A percentile compares a stretch with the other conserved stretches of the same genome.
These are phyloP conservation scores for Malassezia sympodialis DNA, from an alignment of 1,284 basidiomycete species.

Conservation along the genomic window DNA sequence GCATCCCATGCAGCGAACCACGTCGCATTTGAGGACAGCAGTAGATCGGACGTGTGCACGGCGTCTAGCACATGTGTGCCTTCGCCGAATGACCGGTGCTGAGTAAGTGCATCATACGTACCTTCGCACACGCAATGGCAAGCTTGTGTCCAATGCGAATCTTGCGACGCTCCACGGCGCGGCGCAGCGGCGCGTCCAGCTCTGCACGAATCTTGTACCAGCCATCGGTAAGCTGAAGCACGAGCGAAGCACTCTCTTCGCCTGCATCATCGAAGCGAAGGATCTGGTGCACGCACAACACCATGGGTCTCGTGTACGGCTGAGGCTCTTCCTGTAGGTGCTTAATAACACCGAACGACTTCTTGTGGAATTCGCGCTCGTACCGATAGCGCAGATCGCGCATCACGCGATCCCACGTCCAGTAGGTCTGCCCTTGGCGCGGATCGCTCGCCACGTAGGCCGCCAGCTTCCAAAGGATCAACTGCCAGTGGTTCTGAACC, in stretches of 20 bases:
- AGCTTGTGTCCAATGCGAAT: constrained; percentile 74
- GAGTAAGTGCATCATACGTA: constrained; percentile 48
- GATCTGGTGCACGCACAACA: constrained; percentile 71
- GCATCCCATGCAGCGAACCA: constrained; percentile 77
- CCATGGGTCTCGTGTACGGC: constrained; percentile 63
- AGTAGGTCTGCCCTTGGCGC: constrained; percentile 12
- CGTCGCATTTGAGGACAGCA: constrained; percentile 71
- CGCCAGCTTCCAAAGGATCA: constrained; percentile 81
- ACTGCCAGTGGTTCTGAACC: constrained; percentile 81
- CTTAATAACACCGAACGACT: constrained; percentile 68
- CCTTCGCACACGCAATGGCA: constrained; percentile 66
- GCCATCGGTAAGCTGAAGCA: constrained; percentile 80
- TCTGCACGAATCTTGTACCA: constrained; percentile 79
- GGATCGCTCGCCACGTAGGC: constrained; percentile 4
- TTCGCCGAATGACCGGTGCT: constrained; percentile 51
- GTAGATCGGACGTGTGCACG: constrained; percentile 59
- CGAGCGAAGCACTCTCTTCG: constrained; percentile 39
- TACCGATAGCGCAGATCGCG: constrained; percentile 80
- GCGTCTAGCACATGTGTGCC: constrained; percentile 74
- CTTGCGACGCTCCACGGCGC: constrained; percentile 60
- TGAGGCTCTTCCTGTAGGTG: constrained; percentile 67
- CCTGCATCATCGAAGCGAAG: constrained; percentile 30
- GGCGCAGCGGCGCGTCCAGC: constrained; percentile 62
- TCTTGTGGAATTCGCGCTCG: constrained; percentile 72
- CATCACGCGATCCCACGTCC: constrained; percentile 53